Conservation (phyloP, 2,329 filamentous ascomycete species). For the Sarocladium brachiariae region DNA sequence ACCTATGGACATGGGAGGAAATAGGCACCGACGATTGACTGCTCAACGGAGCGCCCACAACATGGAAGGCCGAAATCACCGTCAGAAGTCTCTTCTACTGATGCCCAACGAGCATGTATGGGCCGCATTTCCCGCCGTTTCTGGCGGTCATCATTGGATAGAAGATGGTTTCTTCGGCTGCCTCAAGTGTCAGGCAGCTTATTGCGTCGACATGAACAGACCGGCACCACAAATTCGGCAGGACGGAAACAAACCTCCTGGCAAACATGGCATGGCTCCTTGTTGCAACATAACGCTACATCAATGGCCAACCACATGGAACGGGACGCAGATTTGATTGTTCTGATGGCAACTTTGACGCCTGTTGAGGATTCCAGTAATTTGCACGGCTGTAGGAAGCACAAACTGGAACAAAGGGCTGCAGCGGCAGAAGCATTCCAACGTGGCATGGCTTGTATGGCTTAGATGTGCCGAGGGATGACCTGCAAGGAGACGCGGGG, state of each 20-base stretch:
- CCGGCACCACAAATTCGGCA: not conserved
- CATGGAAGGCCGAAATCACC: too few relatives aligned
- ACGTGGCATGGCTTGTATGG: slow-evolving; percentile 6
- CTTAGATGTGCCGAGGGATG: not conserved
- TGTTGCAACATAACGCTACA: too few relatives aligned
- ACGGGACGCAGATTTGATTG: too few relatives aligned
- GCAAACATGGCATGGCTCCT: not conserved
- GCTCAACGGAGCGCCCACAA: too few relatives aligned
- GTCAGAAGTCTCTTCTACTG: not conserved
- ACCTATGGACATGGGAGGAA: too few relatives aligned
- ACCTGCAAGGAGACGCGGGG: slow-evolving; percentile 2
- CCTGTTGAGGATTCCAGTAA: too few relatives aligned
- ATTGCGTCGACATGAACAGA: not conserved
- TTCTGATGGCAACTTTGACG: too few relatives aligned
- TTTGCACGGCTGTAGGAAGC: too few relatives aligned
- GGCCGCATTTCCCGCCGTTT: not conserved
- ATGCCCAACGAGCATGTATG: slow-evolving; percentile 1
- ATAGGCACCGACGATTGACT: too few relatives aligned
- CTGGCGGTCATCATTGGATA: not conserved
- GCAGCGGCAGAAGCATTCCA: not conserved
- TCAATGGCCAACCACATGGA: too few relatives aligned
- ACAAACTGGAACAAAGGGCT: too few relatives aligned
- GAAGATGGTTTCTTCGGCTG: not conserved
- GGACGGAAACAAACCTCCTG: not conserved
- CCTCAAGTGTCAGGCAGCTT: not conserved